These are phyloP conservation scores for Xerocomellus intermedius DNA, from an alignment of 768 basidiomycete species.

Conservation along the genomic window DNA sequence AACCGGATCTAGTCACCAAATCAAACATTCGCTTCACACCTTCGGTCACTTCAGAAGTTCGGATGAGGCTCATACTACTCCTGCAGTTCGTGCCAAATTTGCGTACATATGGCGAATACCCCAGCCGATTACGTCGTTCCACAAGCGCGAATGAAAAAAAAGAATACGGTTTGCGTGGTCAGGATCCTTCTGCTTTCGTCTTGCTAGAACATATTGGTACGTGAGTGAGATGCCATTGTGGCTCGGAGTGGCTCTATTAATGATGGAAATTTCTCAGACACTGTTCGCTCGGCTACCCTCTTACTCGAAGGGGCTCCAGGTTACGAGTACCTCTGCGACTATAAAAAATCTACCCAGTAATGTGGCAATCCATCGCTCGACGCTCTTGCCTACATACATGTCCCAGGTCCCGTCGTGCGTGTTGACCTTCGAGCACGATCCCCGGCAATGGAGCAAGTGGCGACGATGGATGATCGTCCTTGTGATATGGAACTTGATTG, in stretches of 20 bases:
- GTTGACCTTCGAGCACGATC: conserved; percentile 2
- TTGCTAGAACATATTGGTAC: neutral
- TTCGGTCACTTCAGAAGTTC: neutral
- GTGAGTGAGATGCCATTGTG: neutral
- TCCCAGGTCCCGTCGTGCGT: conserved; percentile 15
- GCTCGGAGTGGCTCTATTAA: neutral
- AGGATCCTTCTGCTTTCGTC: conserved; percentile 3
- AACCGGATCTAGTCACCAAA: no score
- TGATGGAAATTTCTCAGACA: neutral
- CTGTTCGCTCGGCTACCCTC: neutral
- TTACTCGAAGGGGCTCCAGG: neutral
- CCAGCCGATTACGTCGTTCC: conserved; percentile 10
- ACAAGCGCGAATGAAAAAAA: conserved; percentile 4
- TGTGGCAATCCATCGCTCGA: conserved; percentile 1
- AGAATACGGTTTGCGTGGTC: neutral
- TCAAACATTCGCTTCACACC: neutral
- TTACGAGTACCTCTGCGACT: neutral
- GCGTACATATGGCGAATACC: conserved; percentile 6
- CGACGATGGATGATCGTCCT: conserved; percentile 12
- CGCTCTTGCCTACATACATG: conserved; percentile 14
- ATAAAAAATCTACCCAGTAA: conserved; percentile 1
- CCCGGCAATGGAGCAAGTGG: no score
- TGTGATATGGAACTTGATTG: conserved; percentile 27
- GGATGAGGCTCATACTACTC: neutral
- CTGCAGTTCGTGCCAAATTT: neutral